These are phyloP conservation scores for Diaporthe sp. DNA, from an alignment of 2,329 filamentous ascomycete genomes.

Conservation along the genomic window DNA sequence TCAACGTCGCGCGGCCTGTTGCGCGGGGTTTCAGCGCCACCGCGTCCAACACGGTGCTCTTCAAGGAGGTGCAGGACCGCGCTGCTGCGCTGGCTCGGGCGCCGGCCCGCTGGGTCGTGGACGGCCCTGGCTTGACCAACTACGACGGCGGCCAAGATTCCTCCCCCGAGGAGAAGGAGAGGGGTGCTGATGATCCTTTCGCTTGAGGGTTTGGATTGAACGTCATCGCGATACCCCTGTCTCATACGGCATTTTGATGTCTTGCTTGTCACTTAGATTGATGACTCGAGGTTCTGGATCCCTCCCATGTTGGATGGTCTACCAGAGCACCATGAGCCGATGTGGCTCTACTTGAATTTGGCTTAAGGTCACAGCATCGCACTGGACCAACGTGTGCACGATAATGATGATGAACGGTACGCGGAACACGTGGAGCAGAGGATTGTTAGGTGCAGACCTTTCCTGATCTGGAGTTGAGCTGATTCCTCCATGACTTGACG, in stretches of 20 bases:
- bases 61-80: conserved; percentile 26
- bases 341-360: background rate
- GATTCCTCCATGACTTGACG: background rate
- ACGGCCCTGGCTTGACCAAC: conserved; percentile 1
- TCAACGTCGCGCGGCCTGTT: conserved; percentile 13
- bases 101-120: conserved; percentile 1
- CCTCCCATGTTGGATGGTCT: background rate
- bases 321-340: background rate
- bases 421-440: background rate
- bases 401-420: background rate
- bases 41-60: conserved; percentile 17
- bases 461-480: too few species aligned
- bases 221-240: background rate
- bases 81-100: background rate
- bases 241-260: background rate
- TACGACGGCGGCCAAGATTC: background rate
- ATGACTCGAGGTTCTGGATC: background rate
- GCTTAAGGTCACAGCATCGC: background rate
- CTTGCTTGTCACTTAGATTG: background rate
- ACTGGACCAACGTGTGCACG: background rate
- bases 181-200: background rate
- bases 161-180: background rate
- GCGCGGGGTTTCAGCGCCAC: background rate
- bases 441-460: too few species aligned
- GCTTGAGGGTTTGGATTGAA: background rate